Conservation (phyloP, 108 stramenopile species). For the Bacterosira constricta region DNA sequence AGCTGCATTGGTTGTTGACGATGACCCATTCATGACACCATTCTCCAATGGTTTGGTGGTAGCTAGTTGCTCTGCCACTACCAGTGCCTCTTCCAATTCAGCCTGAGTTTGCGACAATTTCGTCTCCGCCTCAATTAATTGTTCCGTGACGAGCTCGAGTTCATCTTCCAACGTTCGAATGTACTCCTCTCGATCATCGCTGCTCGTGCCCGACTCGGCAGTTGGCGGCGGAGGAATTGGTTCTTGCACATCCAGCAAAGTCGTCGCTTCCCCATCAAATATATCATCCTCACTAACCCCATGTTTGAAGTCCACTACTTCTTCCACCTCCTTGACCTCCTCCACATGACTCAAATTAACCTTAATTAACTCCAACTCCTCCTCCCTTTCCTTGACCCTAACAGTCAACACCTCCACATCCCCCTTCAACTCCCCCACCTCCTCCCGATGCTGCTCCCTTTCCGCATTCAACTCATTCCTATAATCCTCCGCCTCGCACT, state of each 20-base stretch:
- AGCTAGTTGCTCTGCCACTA: conserved; percentile 19
- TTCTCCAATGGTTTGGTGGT: conserved; percentile 15
- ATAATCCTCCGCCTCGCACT: conserved; percentile 83
- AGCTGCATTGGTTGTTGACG: neutral
- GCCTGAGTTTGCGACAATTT: conserved; percentile 71
- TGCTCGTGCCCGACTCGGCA: conserved; percentile 6
- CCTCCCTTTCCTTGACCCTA: conserved; percentile 39
- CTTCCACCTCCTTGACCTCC: neutral
- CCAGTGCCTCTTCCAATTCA: conserved; percentile 58
- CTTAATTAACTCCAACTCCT: conserved; percentile 9
- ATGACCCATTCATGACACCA: conserved; percentile 6
- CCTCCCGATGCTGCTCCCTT: conserved; percentile 65
- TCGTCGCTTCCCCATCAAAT: neutral
- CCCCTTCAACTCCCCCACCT: conserved; percentile 64
- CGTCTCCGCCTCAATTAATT: conserved; percentile 85
- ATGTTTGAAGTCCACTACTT: neutral
- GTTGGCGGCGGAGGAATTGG: conserved; percentile 2
- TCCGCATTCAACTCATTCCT: conserved; percentile 79
- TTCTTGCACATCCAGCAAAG: neutral
- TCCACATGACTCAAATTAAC: neutral
- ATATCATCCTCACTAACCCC: neutral
- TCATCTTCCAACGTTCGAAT: conserved; percentile 89
- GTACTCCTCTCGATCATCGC: conserved; percentile 65
- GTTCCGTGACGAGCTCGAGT: conserved; percentile 86
- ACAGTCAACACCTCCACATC: conserved; percentile 27